A percentile compares a stretch with the other conserved stretches of the same genome.
phyloP scores from a whole-genome alignment of 164 flowering plant genomes.

The Berberis thunbergii region DNA sequence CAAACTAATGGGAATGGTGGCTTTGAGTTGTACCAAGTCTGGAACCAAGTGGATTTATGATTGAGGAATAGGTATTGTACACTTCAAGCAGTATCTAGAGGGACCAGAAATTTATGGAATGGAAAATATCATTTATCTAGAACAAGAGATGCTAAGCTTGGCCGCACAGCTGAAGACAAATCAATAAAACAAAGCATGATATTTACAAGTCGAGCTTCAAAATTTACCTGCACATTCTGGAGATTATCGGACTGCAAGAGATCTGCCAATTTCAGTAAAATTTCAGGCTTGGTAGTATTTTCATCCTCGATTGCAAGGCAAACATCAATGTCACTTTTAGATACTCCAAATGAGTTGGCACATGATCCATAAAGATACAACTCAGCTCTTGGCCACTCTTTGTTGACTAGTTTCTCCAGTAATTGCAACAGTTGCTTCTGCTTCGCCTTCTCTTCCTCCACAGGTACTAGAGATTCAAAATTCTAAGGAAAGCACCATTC shows the following conservation, averaged over 20 bases:
- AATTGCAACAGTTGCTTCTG: slow-evolving; percentile 58
- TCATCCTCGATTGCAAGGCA: slow-evolving; percentile 67
- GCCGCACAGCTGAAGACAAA: too few species aligned
- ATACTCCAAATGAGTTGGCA: slow-evolving; percentile 90
- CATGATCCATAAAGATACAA: slow-evolving; percentile 88
- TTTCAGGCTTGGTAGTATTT: slow-evolving; percentile 51
- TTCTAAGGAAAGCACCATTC: slow-evolving; percentile 45
- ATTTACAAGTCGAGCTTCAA: neutral
- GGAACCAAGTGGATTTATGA: too few species aligned
- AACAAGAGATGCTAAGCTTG: too few species aligned
- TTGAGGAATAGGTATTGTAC: too few species aligned
- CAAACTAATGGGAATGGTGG: too few species aligned
- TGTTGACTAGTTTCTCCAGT: slow-evolving; percentile 63
- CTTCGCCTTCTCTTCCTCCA: slow-evolving; percentile 82
- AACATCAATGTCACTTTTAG: slow-evolving; percentile 93
- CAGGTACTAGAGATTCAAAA: slow-evolving; percentile 73
- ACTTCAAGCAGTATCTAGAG: too few species aligned
- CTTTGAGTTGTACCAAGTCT: too few species aligned
- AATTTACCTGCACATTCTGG: slow-evolving; percentile 81
- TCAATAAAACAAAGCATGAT: neutral
- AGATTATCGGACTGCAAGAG: slow-evolving; percentile 73
- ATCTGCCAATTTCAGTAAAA: slow-evolving; percentile 78
- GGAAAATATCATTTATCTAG: too few species aligned
- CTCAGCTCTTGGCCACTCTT: slow-evolving; percentile 87
- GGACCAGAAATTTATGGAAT: too few species aligned